Conservation (phyloP, 352 stramenopile genomes). For the Pythium aristosporum region DNA sequence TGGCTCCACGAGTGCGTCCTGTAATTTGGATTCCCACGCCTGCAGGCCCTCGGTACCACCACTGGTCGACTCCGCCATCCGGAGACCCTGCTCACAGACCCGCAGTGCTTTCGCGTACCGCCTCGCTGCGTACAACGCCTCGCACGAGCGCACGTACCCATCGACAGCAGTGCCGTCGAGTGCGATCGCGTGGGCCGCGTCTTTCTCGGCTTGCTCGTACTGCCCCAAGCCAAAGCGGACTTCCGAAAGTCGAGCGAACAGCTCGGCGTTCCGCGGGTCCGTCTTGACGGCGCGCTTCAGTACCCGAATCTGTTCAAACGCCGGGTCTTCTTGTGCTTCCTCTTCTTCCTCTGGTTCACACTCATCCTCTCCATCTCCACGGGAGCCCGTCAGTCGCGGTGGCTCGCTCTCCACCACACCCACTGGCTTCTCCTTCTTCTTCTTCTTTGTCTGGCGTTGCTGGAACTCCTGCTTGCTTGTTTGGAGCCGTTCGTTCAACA, state of each 20-base stretch:
- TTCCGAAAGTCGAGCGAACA: neutral
- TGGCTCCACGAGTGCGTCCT: conserved; percentile 14
- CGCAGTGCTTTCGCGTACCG: conserved; percentile 18
- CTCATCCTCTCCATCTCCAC: neutral
- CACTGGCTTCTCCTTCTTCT: neutral
- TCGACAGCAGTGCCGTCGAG: neutral
- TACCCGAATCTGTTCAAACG: conserved; percentile 12
- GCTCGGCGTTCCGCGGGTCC: neutral
- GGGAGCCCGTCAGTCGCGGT: neutral
- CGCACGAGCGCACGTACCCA: conserved; percentile 18
- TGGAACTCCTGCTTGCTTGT: neutral
- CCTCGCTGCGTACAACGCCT: conserved; percentile 15
- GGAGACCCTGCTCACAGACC: conserved; percentile 23
- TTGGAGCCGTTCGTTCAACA: neutral
- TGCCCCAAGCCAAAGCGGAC: conserved; percentile 20
- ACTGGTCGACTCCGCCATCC: neutral
- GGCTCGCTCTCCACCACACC: neutral
- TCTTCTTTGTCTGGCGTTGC: conserved; percentile 4
- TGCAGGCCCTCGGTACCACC: neutral
- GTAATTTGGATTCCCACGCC: conserved; percentile 9
- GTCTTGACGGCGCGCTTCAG: conserved; percentile 21
- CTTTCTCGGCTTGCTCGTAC: conserved; percentile 18
- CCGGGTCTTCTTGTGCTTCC: conserved; percentile 11
- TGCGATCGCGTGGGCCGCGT: conserved; percentile 16
- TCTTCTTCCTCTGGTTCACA: neutral